A percentile compares a stretch with the other conserved stretches of the same genome.
phyloP scores from a whole-genome alignment of 176 grass and related monocot species.

The Coix lacrymajobi region DNA sequence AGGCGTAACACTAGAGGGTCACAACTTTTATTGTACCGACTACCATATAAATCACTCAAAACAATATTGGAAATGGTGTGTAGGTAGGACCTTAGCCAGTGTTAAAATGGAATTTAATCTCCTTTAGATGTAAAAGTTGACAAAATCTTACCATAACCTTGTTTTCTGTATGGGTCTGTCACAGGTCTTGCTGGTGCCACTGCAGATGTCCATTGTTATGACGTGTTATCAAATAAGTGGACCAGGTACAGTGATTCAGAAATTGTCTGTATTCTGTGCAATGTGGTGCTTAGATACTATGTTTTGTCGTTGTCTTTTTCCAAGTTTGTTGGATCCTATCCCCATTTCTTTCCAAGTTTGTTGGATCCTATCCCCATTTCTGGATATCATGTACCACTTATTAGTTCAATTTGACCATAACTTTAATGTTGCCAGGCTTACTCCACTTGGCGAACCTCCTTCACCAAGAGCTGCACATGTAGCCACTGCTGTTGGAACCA shows the following conservation, averaged over 20 bases:
- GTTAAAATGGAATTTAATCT: not conserved
- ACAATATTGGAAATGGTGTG: not conserved
- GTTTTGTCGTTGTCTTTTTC: not conserved
- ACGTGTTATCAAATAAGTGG: slow-evolving; percentile 88
- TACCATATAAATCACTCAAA: not conserved
- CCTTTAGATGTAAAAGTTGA: not conserved
- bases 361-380: not conserved
- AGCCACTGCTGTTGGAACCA: slow-evolving; percentile 93
- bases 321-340: not conserved
- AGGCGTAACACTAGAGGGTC: not conserved
- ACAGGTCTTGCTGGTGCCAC: slow-evolving; percentile 91
- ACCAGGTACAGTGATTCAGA: slow-evolving; percentile 47
- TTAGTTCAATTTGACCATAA: not conserved
- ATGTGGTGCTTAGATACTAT: not conserved
- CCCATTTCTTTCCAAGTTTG: not conserved
- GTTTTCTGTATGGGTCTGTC: slow-evolving; percentile 26
- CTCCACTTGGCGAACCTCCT: slow-evolving; percentile 85
- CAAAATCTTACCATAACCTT: not conserved
- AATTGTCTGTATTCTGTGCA: not conserved
- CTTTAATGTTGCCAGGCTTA: slow-evolving; percentile 50
- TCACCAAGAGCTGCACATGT: slow-evolving; percentile 97
- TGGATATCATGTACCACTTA: not conserved
- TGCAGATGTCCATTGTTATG: slow-evolving; percentile 87
- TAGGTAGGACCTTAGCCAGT: not conserved
- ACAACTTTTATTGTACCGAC: not conserved